A percentile compares a stretch with the other conserved stretches of the same genome.
Conservation (phyloP, 2,329 filamentous ascomycete genomes). For the Cyphellophora attinorum region DNA sequence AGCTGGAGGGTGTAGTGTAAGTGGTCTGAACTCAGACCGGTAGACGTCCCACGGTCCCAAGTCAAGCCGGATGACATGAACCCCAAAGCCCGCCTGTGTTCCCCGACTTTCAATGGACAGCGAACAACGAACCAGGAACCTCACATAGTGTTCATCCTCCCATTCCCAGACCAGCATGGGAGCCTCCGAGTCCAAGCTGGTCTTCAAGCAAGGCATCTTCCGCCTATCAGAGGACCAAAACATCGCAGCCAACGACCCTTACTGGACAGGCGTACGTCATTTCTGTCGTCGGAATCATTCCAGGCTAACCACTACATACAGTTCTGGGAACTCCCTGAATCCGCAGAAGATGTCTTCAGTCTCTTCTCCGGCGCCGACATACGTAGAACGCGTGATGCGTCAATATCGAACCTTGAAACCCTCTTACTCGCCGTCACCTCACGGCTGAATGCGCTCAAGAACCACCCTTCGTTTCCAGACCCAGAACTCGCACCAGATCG, state of each 20-base stretch:
- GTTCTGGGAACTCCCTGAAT: constrained; percentile 97
- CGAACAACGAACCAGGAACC: no score
- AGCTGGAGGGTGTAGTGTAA: no score
- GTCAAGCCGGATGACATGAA: no score
- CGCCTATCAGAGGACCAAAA: constrained; percentile 82
- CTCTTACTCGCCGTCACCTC: constrained; percentile 76
- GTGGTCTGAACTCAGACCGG: no score
- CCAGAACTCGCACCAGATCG: constrained; percentile 70
- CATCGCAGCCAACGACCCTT: constrained; percentile 78
- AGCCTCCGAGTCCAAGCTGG: constrained; percentile 95
- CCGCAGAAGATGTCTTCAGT: constrained; percentile 91
- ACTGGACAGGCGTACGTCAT: constrained; percentile 76
- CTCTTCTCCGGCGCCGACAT: constrained; percentile 86
- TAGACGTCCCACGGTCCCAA: no score
- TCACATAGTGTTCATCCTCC: no score
- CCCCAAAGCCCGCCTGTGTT: no score
- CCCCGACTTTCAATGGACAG: no score
- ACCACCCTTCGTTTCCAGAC: constrained; percentile 85
- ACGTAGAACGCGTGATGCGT: constrained; percentile 73
- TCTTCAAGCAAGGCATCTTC: constrained; percentile 98
- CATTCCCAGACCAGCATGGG: constrained; percentile 63
- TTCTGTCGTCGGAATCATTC: not conserved
- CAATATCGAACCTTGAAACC: constrained; percentile 81
- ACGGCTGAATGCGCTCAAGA: constrained; percentile 69
- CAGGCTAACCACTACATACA: constrained; percentile 30